A percentile compares a stretch with the other conserved stretches of the same genome.
Conservation (phyloP, 2,329 filamentous ascomycete genomes). For the Ophiobolus disseminans region DNA sequence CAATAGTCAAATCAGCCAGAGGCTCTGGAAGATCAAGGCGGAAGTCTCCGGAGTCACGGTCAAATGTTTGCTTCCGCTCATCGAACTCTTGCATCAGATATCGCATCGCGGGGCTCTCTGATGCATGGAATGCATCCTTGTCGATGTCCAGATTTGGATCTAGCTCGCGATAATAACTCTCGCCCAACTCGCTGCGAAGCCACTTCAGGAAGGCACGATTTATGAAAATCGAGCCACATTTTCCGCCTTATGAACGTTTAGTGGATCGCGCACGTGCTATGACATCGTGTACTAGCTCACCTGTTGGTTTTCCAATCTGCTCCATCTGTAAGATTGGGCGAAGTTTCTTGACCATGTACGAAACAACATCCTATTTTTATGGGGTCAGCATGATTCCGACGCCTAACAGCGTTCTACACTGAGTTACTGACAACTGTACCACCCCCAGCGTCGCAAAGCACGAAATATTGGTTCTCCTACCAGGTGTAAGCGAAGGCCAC, state of each 20-base stretch:
- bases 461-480: slow-evolving; percentile 18
- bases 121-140: slow-evolving; percentile 24
- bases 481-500: not conserved
- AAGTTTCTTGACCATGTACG: slow-evolving; percentile 23
- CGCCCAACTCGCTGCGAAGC: slow-evolving; percentile 26
- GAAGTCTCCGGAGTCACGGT: slow-evolving; percentile 13
- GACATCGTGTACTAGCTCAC: no score
- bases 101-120: slow-evolving; percentile 27
- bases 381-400: no score
- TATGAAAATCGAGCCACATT: slow-evolving; percentile 36
- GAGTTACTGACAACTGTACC: slow-evolving; percentile 25
- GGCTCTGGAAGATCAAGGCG: slow-evolving; percentile 27
- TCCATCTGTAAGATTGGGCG: slow-evolving; percentile 20
- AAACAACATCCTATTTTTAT: slow-evolving; percentile 25
- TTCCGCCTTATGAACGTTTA: slow-evolving; percentile 10
- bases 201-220: slow-evolving; percentile 32
- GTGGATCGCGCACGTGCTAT: not conserved
- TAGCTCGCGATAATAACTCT: slow-evolving; percentile 22
- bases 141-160: slow-evolving; percentile 22
- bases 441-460: slow-evolving; percentile 28
- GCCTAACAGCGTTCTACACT: no score
- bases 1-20: slow-evolving; percentile 18
- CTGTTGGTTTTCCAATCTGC: slow-evolving; percentile 20
- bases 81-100: slow-evolving; percentile 29
- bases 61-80: slow-evolving; percentile 22